Evolutionary conservation across 176 grass and related monocot genomes (phyloP).

Genomic region (Triticum timopheevii): DNA sequence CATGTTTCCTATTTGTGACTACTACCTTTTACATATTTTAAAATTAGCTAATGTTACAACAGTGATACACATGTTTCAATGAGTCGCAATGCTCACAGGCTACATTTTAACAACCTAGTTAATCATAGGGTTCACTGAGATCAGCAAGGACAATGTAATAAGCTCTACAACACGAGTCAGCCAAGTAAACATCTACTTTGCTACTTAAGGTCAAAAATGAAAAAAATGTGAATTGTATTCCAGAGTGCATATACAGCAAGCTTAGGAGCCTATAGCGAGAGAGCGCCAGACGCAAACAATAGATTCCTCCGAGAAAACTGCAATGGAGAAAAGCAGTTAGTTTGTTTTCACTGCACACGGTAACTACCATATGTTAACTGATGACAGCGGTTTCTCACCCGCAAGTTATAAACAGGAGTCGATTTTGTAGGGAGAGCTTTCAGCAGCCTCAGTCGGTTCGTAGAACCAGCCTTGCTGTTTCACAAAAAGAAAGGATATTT

Average conservation of each 20-base stretch:
- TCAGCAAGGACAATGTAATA: neutral
- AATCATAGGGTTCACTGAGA: neutral
- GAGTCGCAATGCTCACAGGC: too few species aligned
- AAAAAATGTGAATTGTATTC: slow-evolving; percentile 15
- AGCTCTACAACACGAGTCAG: slow-evolving; percentile 1
- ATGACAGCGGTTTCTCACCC: slow-evolving; percentile 44
- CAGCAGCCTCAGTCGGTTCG: slow-evolving; percentile 60
- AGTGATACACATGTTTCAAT: too few species aligned
- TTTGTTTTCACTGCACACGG: neutral
- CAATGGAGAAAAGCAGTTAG: slow-evolving; percentile 17
- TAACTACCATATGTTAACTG: neutral
- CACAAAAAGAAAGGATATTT: neutral
- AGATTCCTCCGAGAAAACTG: slow-evolving; percentile 97
- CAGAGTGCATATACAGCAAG: slow-evolving; percentile 15
- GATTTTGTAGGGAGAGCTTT: slow-evolving; percentile 92
- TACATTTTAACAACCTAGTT: too few species aligned
- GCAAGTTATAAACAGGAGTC: slow-evolving; percentile 76
- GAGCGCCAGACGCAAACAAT: slow-evolving; percentile 76
- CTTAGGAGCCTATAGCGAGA: slow-evolving; percentile 42
- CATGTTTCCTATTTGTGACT: too few species aligned
- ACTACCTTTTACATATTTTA: too few species aligned
- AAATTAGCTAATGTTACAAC: too few species aligned
- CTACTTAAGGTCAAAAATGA: slow-evolving; percentile 9
- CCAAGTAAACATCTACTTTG: neutral
- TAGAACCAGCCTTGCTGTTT: slow-evolving; percentile 61